Evolutionary conservation across 1,284 basidiomycete genomes (phyloP), one percentile per base, ranked within the genome.

Genomic region (Irpex sp.): DNA sequence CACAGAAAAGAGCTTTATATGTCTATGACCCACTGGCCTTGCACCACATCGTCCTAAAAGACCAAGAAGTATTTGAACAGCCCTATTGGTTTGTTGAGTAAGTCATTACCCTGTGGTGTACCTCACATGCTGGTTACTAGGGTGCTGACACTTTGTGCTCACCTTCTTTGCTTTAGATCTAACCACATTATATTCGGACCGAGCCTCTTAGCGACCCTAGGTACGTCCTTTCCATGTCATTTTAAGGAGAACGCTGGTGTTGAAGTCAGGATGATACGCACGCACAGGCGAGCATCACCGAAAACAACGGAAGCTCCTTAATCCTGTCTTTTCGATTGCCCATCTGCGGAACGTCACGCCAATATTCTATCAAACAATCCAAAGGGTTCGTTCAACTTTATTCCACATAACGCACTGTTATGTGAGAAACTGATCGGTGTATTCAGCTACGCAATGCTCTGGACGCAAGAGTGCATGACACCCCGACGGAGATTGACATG

Each of bases 401-500:
- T 9, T 13, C 31, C 5, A 19, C 6, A 54, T 37, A 17, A 3
- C 17, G 31, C 47, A 31, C 26, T 26, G 4, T 26, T 26, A 26
- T 26, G 26, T 26, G 26, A 26, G 36, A 37, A 34, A 13, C 36
- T 15, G 6, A 40, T 15, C 13, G 15, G 40, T 44, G 26, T 44
- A 59, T 31, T 13, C 38, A 61, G 60, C 54, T 37, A 19, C 34
- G 13, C 6, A 17, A 4, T 34, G 62, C 54, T 34, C 26, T 61
- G 72, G 72, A 66, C 73, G 4, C 64, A 64, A 6, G 64, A 66
- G 13, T 69, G 68, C 5, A 64, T 73, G 19, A 62, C 57, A 15
- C 44, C 19, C 31, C 67, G 62, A 62, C 64, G 21, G 72, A 72
- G 51, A 62, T 78, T 47, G 73, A 77, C 59, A 65, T 79, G 49